Evolutionary conservation across 495 filamentous ascomycete genomes (phyloP).

Genomic region (Delitschia confertaspora): DNA sequence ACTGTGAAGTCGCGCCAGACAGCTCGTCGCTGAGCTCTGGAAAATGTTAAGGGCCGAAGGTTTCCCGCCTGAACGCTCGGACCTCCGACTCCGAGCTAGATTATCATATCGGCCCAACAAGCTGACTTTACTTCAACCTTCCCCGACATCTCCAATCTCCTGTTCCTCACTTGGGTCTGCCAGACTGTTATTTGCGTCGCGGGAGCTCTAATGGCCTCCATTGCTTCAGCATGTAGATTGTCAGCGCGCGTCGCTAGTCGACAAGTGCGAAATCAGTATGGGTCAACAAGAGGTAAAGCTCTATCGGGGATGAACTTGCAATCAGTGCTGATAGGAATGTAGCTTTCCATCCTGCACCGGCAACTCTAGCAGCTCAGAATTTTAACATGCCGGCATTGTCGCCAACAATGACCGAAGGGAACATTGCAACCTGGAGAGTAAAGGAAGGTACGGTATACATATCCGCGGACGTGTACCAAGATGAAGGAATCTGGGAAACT

Average conservation of each 20-base stretch:
- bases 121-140: constrained; percentile 11
- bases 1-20: too few relatives aligned
- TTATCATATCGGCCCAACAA: constrained; percentile 21
- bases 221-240: constrained; percentile 24
- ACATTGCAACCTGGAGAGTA: constrained; percentile 66
- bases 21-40: too few relatives aligned
- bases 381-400: constrained; percentile 82
- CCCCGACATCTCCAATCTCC: constrained; percentile 2
- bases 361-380: constrained; percentile 57
- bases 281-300: constrained; percentile 21
- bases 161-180: not conserved
- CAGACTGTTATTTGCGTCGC: constrained; percentile 3
- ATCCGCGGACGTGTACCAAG: not conserved
- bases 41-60: too few relatives aligned
- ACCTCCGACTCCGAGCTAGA: too few relatives aligned
- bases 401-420: constrained; percentile 81
- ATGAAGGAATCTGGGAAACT: not conserved
- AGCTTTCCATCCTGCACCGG: constrained; percentile 57
- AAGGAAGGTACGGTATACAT: constrained; percentile 52
- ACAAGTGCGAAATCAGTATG: constrained; percentile 25
- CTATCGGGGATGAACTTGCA: constrained; percentile 6
- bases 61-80: constrained; percentile 3
- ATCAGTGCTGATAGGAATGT: constrained; percentile 10
- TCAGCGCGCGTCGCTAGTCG: constrained; percentile 26
- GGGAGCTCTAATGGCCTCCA: constrained; percentile 26